Evolutionary conservation across 1,284 basidiomycete genomes (phyloP).

Genomic region (Ganoderma resinaceum): DNA sequence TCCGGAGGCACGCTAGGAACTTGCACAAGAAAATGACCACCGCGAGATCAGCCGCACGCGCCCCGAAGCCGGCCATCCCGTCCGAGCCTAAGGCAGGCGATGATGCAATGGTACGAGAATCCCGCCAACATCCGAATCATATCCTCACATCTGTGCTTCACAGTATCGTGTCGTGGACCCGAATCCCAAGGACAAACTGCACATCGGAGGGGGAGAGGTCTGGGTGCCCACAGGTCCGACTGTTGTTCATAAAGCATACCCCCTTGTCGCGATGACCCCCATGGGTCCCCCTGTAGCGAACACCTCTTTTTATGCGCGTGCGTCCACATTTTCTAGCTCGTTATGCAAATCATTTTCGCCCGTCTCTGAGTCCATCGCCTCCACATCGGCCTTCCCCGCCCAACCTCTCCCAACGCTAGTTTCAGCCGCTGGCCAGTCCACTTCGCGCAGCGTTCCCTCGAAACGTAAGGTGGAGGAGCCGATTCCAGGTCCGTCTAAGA

Average conservation of each 20-base stretch:
- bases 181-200: neutral
- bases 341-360: neutral
- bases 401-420: neutral
- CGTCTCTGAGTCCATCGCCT: neutral
- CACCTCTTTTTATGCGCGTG: neutral
- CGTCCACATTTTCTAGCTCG: neutral
- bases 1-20: conserved; percentile 19
- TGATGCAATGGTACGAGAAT: neutral
- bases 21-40: conserved; percentile 12
- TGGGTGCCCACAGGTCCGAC: neutral
- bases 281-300: neutral
- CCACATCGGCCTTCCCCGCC: neutral
- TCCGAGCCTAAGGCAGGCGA: neutral
- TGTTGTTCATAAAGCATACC: conserved; percentile 3
- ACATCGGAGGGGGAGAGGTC: conserved; percentile 3
- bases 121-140: neutral
- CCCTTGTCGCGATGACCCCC: conserved; percentile 4
- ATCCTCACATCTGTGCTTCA: neutral
- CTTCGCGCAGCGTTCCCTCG: neutral
- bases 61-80: neutral
- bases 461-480: neutral
- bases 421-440: neutral
- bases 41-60: neutral
- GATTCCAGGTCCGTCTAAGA: neutral
- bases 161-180: neutral